These are phyloP conservation scores for Mycena olivaceomarginata DNA, from an alignment of 768 basidiomycete genomes.

Conservation along the genomic window DNA sequence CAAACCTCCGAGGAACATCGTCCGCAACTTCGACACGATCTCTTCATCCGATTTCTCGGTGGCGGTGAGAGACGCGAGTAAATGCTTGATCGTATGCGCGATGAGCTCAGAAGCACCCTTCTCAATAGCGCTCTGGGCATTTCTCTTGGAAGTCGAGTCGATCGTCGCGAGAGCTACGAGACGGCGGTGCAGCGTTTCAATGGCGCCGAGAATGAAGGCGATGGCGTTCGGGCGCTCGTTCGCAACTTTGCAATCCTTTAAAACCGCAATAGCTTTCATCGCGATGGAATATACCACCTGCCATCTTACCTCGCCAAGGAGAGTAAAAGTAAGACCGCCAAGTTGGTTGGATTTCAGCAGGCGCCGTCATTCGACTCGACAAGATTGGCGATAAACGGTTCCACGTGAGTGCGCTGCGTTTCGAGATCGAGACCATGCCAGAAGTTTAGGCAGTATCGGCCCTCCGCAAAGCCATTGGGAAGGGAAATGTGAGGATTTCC, in stretches of 20 bases:
- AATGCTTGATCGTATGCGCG: constrained; percentile 34
- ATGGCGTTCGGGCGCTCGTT: constrained; percentile 36
- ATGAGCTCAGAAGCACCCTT: constrained; percentile 32
- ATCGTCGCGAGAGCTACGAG: constrained; percentile 34
- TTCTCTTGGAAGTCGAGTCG: constrained; percentile 26
- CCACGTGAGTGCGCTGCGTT: constrained; percentile 38
- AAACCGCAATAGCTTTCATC: constrained; percentile 37
- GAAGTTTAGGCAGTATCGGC: constrained; percentile 21
- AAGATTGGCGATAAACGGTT: constrained; percentile 41
- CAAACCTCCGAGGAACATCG: constrained; percentile 20
- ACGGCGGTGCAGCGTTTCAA: constrained; percentile 34
- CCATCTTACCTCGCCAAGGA: constrained; percentile 39
- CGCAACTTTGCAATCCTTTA: constrained; percentile 17
- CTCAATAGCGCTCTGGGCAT: constrained; percentile 35
- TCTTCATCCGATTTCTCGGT: constrained; percentile 40
- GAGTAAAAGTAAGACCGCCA: neutral
- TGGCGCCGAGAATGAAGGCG: constrained; percentile 39
- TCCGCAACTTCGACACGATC: constrained; percentile 34
- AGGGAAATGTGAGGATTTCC: constrained; percentile 30
- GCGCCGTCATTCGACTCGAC: constrained; percentile 36
- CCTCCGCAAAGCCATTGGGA: constrained; percentile 21
- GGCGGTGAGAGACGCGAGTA: constrained; percentile 34
- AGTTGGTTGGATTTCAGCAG: constrained; percentile 42
- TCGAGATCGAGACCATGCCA: constrained; percentile 42
- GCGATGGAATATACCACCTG: constrained; percentile 37